phyloP scores from a whole-genome alignment of 75 land plant species.

The Pinus taeda region DNA sequence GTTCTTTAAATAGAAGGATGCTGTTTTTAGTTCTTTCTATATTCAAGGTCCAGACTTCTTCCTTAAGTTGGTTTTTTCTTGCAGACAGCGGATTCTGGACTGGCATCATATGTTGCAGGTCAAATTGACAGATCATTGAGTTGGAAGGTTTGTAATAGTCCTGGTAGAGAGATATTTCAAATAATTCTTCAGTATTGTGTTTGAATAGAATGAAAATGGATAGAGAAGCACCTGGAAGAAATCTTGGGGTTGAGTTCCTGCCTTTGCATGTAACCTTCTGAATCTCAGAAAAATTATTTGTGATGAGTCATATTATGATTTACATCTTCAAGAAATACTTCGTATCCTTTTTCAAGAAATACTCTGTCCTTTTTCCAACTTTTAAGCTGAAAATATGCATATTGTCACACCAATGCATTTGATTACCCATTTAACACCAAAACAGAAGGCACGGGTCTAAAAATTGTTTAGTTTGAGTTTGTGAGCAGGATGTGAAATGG shows the following conservation, averaged over 20 bases:
- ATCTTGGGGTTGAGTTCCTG: neutral
- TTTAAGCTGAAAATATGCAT: neutral
- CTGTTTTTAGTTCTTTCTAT: neutral
- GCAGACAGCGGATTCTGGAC: slow-evolving; percentile 88
- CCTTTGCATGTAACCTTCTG: neutral
- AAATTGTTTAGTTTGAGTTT: neutral
- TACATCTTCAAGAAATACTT: neutral
- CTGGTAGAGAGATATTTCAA: neutral
- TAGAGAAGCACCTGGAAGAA: neutral
- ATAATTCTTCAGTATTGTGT: neutral
- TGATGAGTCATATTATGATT: neutral
- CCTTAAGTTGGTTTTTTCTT: neutral
- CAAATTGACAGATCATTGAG: slow-evolving; percentile 87
- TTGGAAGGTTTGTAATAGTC: slow-evolving; percentile 75
- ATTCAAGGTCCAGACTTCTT: neutral
- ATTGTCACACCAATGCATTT: neutral
- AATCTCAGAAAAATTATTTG: neutral
- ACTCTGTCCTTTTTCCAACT: neutral
- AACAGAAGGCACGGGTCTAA: neutral
- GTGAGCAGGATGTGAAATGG: slow-evolving; percentile 90
- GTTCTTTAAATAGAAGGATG: neutral
- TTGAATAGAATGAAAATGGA: neutral
- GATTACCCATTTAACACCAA: neutral
- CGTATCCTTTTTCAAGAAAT: neutral
- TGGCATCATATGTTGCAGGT: slow-evolving; percentile 97